These are phyloP conservation scores for Santalum album DNA, from an alignment of 164 flowering plant genomes.

Conservation along the genomic window DNA sequence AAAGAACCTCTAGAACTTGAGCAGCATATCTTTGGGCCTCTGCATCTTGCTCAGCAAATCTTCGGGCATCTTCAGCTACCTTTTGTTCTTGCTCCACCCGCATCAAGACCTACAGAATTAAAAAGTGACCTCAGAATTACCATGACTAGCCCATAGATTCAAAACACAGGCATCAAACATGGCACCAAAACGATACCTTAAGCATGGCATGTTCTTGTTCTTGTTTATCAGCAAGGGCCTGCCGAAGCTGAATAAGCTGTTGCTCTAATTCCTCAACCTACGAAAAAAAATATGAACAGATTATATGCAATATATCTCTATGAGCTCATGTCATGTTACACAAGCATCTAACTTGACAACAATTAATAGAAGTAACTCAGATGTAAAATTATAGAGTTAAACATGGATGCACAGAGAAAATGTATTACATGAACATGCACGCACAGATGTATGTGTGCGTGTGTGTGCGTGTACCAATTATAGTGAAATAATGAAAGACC, in stretches of 20 bases:
- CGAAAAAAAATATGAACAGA: slow-evolving; percentile 6
- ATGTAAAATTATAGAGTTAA: too few relatives aligned
- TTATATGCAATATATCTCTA: too few relatives aligned
- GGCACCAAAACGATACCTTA: slow-evolving; percentile 24
- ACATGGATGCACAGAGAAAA: too few relatives aligned
- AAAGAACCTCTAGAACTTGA: slow-evolving; percentile 31
- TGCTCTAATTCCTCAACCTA: slow-evolving; percentile 42
- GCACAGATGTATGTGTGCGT: too few relatives aligned
- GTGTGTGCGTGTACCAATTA: too few relatives aligned
- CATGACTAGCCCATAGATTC: too few relatives aligned
- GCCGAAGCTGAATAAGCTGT: slow-evolving; percentile 26
- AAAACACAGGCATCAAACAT: neutral
- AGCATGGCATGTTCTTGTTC: slow-evolving; percentile 48
- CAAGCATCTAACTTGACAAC: too few relatives aligned
- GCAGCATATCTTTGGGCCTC: slow-evolving; percentile 38
- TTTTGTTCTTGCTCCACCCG: slow-evolving; percentile 38
- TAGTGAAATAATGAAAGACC: too few relatives aligned
- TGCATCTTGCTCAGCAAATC: slow-evolving; percentile 36
- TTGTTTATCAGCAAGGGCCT: slow-evolving; percentile 28
- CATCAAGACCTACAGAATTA: slow-evolving; percentile 25
- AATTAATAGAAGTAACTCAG: too few relatives aligned
- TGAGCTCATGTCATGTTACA: too few relatives aligned
- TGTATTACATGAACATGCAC: too few relatives aligned
- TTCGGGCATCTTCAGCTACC: slow-evolving; percentile 40
- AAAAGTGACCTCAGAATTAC: too few relatives aligned